These are phyloP conservation scores for Pezicula rhizophila DNA, from an alignment of 2,329 filamentous ascomycete species.

Conservation along the genomic window DNA sequence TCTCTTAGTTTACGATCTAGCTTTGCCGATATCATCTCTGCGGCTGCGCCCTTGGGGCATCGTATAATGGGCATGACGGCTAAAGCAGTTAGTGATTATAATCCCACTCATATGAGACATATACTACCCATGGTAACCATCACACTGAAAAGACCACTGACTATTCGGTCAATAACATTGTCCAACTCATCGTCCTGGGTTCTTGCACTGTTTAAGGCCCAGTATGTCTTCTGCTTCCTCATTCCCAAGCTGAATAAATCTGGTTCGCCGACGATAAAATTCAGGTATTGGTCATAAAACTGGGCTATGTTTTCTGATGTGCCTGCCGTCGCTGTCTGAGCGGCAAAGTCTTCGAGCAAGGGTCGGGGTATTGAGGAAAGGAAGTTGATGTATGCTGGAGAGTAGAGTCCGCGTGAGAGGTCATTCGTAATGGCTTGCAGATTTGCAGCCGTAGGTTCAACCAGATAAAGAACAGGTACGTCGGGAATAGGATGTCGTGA, in stretches of 20 bases:
- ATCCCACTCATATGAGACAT: background rate
- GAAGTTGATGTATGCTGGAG: slow-evolving; percentile 94
- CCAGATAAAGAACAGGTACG: slow-evolving; percentile 92
- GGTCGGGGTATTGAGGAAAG: slow-evolving; percentile 86
- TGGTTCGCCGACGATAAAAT: slow-evolving; percentile 93
- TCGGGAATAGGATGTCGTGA: slow-evolving; percentile 87
- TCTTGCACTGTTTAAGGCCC: slow-evolving; percentile 89
- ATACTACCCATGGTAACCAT: slow-evolving; percentile 88
- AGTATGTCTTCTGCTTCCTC: slow-evolving; percentile 86
- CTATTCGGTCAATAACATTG: slow-evolving; percentile 79
- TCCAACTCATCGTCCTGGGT: slow-evolving; percentile 90
- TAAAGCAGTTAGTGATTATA: slow-evolving; percentile 32
- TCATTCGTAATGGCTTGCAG: slow-evolving; percentile 78
- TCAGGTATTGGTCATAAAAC: slow-evolving; percentile 93
- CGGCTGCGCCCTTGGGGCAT: slow-evolving; percentile 86
- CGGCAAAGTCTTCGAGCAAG: slow-evolving; percentile 88
- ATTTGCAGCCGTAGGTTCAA: slow-evolving; percentile 81
- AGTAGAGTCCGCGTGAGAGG: slow-evolving; percentile 80
- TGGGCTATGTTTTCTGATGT: slow-evolving; percentile 88
- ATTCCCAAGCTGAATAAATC: slow-evolving; percentile 93
- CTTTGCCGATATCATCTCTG: slow-evolving; percentile 89
- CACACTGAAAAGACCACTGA: slow-evolving; percentile 95
- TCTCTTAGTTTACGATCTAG: slow-evolving; percentile 93
- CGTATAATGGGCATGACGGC: slow-evolving; percentile 91
- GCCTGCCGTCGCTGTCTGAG: slow-evolving; percentile 75